Conservation (phyloP, 2,329 filamentous ascomycete genomes). For the Aspergillus melleus region DNA sequence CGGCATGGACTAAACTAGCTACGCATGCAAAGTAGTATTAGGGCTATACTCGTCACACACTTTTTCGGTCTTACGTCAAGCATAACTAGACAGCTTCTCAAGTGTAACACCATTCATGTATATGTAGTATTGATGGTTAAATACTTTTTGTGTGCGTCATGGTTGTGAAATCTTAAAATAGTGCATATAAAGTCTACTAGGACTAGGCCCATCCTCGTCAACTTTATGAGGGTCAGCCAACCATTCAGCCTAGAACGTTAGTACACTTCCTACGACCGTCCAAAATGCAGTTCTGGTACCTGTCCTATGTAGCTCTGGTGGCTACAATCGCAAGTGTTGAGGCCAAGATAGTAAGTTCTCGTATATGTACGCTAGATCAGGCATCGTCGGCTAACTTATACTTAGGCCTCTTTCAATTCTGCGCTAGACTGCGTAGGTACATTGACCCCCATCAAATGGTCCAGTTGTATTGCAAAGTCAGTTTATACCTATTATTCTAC, state of each 20-base stretch:
- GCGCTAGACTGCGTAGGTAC: neutral
- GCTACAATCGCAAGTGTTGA: neutral
- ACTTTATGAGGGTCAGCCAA: neutral
- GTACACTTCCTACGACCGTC: too few relatives aligned
- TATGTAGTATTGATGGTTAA: neutral
- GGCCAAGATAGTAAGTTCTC: neutral
- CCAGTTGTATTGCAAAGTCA: neutral
- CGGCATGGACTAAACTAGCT: neutral
- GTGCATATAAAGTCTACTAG: too few relatives aligned
- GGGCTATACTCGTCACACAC: neutral
- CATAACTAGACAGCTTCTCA: neutral
- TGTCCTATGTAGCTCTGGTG: neutral
- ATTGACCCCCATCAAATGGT: neutral
- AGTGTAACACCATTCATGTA: neutral
- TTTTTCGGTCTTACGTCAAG: neutral
- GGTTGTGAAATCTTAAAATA: too few relatives aligned
- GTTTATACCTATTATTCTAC: neutral
- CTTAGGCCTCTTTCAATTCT: neutral
- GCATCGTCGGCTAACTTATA: neutral
- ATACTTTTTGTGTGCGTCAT: too few relatives aligned
- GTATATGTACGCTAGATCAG: neutral
- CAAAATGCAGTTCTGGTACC: neutral
- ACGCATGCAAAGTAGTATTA: neutral
- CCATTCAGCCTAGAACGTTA: neutral
- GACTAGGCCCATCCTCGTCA: neutral